A percentile compares a stretch with the other conserved stretches of the same genome.
Conservation (phyloP, 2,329 filamentous ascomycete genomes). For the Truncatella angustata region DNA sequence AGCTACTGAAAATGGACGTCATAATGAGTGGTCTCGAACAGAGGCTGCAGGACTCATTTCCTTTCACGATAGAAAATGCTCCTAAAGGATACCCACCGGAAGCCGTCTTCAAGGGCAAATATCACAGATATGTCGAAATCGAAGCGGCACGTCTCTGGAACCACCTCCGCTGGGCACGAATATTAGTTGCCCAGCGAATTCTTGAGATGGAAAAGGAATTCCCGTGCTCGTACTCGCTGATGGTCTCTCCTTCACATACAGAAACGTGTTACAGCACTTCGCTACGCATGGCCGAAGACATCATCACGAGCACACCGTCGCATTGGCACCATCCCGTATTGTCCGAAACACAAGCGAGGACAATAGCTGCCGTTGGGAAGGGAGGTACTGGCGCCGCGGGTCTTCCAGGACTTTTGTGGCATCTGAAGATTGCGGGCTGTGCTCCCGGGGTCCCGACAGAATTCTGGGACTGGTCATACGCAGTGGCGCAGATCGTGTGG, state of each 20-base stretch:
- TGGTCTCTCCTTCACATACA: conserved; percentile 29
- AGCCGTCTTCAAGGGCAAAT: conserved; percentile 49
- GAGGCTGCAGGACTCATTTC: conserved; percentile 33
- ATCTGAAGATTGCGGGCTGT: conserved; percentile 45
- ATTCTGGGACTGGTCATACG: conserved; percentile 44
- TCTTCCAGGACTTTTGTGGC: conserved; percentile 46
- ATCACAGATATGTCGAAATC: conserved; percentile 54
- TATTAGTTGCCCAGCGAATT: conserved; percentile 51
- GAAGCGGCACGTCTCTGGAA: conserved; percentile 57
- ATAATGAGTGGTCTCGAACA: conserved; percentile 39
- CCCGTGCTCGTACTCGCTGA: conserved; percentile 34
- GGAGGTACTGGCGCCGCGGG: conserved; percentile 46
- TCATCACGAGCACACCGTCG: conserved; percentile 44
- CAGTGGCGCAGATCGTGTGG: conserved; percentile 47
- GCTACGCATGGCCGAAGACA: conserved; percentile 39
- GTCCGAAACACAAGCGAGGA: conserved; percentile 31
- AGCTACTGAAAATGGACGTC: conserved; percentile 38
- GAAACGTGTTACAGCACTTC: conserved; percentile 33
- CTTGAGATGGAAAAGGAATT: conserved; percentile 36
- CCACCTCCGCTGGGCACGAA: conserved; percentile 58
- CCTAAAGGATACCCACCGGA: conserved; percentile 30
- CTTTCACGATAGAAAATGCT: conserved; percentile 31
- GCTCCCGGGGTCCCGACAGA: conserved; percentile 42
- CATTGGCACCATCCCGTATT: conserved; percentile 52
- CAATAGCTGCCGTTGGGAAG: conserved; percentile 34